Percentiles rank a stretch among this genome's conserved stretches.
Evolutionary conservation across 2,329 filamentous ascomycete genomes (phyloP).

Genomic region (Aspergillus sp.): DNA sequence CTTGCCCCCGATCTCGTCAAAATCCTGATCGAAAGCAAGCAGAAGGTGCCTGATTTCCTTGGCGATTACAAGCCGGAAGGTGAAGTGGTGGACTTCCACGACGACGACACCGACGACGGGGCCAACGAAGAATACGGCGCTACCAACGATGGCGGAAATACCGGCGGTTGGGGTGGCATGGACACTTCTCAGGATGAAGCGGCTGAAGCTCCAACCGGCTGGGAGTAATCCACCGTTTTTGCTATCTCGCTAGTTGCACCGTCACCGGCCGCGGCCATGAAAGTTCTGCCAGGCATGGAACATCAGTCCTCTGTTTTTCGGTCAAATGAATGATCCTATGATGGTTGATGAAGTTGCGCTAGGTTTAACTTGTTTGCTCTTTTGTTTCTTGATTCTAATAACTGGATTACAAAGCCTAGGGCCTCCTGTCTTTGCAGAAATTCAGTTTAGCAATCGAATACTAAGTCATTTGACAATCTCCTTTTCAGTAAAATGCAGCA

Average conservation of each 20-base stretch:
- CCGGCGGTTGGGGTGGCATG: constrained; percentile 19
- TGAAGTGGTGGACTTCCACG: constrained; percentile 50
- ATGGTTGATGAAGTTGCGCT: neutral
- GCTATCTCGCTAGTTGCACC: neutral
- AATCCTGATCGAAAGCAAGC: constrained; percentile 75
- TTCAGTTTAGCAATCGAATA: neutral
- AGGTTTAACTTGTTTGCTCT: neutral
- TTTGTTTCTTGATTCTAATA: neutral
- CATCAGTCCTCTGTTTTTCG: neutral
- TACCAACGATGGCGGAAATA: constrained; percentile 12
- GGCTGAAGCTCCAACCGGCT: neutral
- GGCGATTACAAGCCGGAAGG: constrained; percentile 51
- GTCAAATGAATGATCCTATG: neutral
- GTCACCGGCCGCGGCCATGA: neutral
- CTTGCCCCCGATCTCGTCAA: constrained; percentile 75
- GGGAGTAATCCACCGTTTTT: neutral
- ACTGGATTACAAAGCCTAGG: neutral
- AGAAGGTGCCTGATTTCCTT: constrained; percentile 81
- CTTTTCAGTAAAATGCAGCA: neutral
- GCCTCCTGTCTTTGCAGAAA: neutral
- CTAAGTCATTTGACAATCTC: neutral
- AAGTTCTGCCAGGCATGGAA: neutral
- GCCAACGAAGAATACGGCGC: constrained; percentile 20
- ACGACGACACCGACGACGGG: constrained; percentile 54
- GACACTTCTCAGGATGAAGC: constrained; percentile 14